Evolutionary conservation across 2,329 filamentous ascomycete species (phyloP), one percentile per base, ranked within the genome.

Genomic region (Fusarium armeniacum): DNA sequence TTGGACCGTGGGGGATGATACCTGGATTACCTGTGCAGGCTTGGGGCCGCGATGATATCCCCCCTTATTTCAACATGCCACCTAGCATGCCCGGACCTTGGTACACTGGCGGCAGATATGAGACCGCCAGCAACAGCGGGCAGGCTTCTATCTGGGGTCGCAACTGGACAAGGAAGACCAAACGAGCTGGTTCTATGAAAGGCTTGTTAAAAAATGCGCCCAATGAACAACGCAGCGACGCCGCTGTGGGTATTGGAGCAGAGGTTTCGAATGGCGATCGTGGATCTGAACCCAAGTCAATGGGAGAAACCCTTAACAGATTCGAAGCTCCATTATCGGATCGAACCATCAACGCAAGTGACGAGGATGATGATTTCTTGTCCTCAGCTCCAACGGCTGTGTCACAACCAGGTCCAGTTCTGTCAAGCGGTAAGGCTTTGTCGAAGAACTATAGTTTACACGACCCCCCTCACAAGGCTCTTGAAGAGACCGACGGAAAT

Each of bases 121-220:
- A 78, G n/a, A 73, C 76, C 65, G 74, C 79, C 24, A 67, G 73
- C 22, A 69, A 79, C 64, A 73, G 69, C 30, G 72, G 75, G 2
- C 40, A 74, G 28, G 73, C 56, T n/a, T 81, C 79, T 5, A 79
- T 80, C 35, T 80, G 79, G 78, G 75, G 77, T 15, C 70, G 75
- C 2, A 65, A 65, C n/a, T 63, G 53, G 59, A 20, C 41, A 32
- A 60, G 51, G 20, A 58, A 46, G 43, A 70, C 59, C 24, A 71
- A 72, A 32, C 69, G 44, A n/a, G 65, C 32, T 56, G 70, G 70
- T 24, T 62, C 58, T n/a, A 72, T 72, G 67, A 72, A 71, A 36
- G 41, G 30, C 5, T 44, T 47, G 2, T 55, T 50, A 13, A 72
- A 69, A 50, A 30, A n/a, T 22, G 38, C 49, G 26, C 28, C 38